phyloP scores from a whole-genome alignment of 768 basidiomycete genomes.

The Tephrocybe sp. region DNA sequence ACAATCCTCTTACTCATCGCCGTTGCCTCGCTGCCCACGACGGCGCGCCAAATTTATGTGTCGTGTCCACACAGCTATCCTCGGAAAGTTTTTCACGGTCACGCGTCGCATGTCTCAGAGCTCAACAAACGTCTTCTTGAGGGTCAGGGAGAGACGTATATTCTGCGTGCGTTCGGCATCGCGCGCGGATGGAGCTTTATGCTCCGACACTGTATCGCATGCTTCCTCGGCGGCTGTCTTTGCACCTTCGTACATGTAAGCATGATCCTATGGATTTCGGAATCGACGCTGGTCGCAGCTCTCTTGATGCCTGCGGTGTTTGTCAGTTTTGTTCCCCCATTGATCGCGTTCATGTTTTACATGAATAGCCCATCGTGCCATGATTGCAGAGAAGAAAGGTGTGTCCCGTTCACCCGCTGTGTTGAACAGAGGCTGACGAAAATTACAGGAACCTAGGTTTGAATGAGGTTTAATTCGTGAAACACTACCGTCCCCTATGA shows the following conservation, averaged over 20 bases:
- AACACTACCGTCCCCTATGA: too few species aligned
- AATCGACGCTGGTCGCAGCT: constrained; percentile 15
- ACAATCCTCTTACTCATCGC: constrained; percentile 21
- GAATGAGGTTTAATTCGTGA: not conserved
- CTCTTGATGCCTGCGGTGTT: constrained; percentile 15
- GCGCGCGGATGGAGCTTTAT: constrained; percentile 18
- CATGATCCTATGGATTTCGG: constrained; percentile 12
- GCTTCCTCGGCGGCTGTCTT: constrained; percentile 16
- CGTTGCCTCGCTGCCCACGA: constrained; percentile 19
- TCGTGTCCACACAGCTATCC: constrained; percentile 18
- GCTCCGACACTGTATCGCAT: constrained; percentile 17
- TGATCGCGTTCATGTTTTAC: constrained; percentile 15
- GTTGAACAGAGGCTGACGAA: too few species aligned
- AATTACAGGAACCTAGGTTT: not conserved
- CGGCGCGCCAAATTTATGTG: constrained; percentile 19
- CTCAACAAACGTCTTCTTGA: constrained; percentile 15
- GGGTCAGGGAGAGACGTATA: constrained; percentile 19
- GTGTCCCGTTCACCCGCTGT: not conserved
- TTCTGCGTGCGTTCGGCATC: constrained; percentile 19
- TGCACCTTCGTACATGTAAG: constrained; percentile 15
- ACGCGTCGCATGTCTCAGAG: constrained; percentile 6
- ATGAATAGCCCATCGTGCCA: constrained; percentile 16
- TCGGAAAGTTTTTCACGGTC: constrained; percentile 13
- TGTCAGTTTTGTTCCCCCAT: constrained; percentile 15
- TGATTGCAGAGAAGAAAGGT: constrained; percentile 14